Base-by-base conservation (phyloP, 495 filamentous ascomycete species). In the Aspergillus nanangensis region DNA sequence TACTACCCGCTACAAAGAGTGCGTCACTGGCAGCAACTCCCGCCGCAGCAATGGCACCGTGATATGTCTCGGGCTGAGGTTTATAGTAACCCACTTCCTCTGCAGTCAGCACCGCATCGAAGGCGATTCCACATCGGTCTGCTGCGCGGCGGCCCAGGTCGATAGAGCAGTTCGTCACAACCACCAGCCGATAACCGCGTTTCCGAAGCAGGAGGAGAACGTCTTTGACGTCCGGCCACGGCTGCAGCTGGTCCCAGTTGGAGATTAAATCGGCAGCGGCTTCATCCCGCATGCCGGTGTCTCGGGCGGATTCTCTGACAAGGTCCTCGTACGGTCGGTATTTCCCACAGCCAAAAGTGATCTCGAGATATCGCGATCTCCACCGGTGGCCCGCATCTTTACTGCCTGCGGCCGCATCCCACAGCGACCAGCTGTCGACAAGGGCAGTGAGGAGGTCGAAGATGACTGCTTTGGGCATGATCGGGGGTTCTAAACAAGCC, bases 361-460 rank as follows among this genome's bases (percentile, higher is more conserved):
- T 34, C 23, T 61, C 36, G 25, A 64, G 56, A 38, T 64, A 64
- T 18, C 55, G 44, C 24, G 44, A 32, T 8, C 60, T 58, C 63
- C 61, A 67, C 21, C 32, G 40, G 25, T 32, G 45, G 18, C 56
- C 54, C 18, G 37, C 32, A 15, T 51, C 44, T 0, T 21, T 11
- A 10, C 47, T 33, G 4, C 32, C 36, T 11, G 56, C 58, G n/a
- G 54, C 56, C 11, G 52, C 44, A 18, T 53, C 37, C 63, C 63
- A 67, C 18, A 64, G 50, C 19, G 20, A 50, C 61, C 61, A 62
- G 23, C 61, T 64, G 50, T 67, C 56, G 3, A 57, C 41, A 2
- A 67, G 61, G n/a, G 56, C 63, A 2, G 63, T 64, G 5, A 67
- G 59, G 14, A 64, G 58, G 41, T 67, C 63, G 44, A 67, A 64